Conservation (phyloP, 2,329 filamentous ascomycete genomes). For the Ophiostoma populinum region DNA sequence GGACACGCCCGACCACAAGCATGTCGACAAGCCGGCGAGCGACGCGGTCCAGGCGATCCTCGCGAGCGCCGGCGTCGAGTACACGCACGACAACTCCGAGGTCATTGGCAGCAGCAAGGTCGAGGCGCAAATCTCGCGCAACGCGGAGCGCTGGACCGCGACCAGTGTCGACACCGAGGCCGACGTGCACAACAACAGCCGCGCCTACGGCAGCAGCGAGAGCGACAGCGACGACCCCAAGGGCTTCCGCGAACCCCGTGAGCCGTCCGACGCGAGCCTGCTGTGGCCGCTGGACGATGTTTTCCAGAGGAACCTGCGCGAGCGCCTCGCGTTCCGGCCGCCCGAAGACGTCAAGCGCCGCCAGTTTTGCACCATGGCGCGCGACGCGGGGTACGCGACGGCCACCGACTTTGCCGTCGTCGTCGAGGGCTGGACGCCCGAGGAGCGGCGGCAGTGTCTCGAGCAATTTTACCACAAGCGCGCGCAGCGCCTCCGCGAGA, state of each 20-base stretch:
- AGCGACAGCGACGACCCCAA: constrained; percentile 24
- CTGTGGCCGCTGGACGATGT: constrained; percentile 17
- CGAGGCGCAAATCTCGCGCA: constrained; percentile 68
- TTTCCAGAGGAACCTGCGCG: neutral
- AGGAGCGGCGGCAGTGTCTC: constrained; percentile 59
- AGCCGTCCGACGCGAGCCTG: constrained; percentile 17
- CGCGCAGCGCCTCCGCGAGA: constrained; percentile 28
- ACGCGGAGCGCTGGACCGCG: constrained; percentile 37
- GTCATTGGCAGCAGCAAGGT: constrained; percentile 84
- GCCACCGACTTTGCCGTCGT: constrained; percentile 75
- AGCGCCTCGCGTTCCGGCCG: constrained; percentile 40
- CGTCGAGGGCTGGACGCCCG: constrained; percentile 81
- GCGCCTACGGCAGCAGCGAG: constrained; percentile 14
- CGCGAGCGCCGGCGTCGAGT: constrained; percentile 73
- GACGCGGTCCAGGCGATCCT: constrained; percentile 84
- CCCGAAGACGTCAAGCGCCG: constrained; percentile 55
- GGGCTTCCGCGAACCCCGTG: neutral
- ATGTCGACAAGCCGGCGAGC: constrained; percentile 27
- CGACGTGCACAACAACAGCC: neutral
- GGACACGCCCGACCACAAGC: constrained; percentile 14
- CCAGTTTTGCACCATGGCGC: constrained; percentile 86
- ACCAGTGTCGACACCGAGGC: constrained; percentile 10
- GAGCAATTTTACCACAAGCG: constrained; percentile 64
- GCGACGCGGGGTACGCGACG: constrained; percentile 56
- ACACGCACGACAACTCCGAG: constrained; percentile 92